These are phyloP conservation scores for Beta corolliflora DNA, from an alignment of 179 eudicot genomes.

Conservation along the genomic window DNA sequence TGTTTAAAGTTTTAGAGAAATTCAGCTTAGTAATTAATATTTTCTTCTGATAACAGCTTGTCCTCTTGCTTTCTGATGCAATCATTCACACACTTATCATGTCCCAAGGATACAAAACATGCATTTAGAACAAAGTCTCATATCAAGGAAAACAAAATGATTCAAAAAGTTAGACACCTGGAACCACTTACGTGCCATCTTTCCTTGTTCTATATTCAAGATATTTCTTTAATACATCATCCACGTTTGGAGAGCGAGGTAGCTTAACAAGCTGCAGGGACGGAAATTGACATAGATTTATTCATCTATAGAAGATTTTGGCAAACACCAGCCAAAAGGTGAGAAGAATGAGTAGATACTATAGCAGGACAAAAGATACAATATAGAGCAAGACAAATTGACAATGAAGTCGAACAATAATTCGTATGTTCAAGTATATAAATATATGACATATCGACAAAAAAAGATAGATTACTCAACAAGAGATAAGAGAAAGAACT, in stretches of 20 bases:
- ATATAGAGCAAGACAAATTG: too few relatives aligned
- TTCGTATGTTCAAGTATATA: background rate
- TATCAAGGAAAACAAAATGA: background rate
- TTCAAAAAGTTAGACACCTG: slow-evolving; percentile 16
- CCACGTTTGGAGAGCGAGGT: slow-evolving; percentile 90
- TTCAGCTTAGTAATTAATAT: too few relatives aligned
- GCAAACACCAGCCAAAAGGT: background rate
- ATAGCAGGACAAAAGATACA: background rate
- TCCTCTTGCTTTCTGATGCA: too few relatives aligned
- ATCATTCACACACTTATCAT: too few relatives aligned
- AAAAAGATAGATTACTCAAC: background rate
- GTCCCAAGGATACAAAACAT: too few relatives aligned
- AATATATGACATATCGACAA: background rate
- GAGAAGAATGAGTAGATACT: background rate
- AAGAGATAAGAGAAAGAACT: background rate
- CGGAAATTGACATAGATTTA: slow-evolving; percentile 4
- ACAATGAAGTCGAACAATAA: too few relatives aligned
- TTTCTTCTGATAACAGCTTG: too few relatives aligned
- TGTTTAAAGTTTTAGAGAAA: too few relatives aligned
- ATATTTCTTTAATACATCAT: slow-evolving; percentile 73
- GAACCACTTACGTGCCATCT: slow-evolving; percentile 76
- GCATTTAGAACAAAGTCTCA: slow-evolving; percentile 6
- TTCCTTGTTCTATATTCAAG: slow-evolving; percentile 78
- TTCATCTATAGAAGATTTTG: background rate
- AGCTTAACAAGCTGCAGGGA: slow-evolving; percentile 85